Percentiles rank a stretch among this genome's conserved stretches.
phyloP scores from a whole-genome alignment of 257 asterid genomes.

The Solanum piurae region DNA sequence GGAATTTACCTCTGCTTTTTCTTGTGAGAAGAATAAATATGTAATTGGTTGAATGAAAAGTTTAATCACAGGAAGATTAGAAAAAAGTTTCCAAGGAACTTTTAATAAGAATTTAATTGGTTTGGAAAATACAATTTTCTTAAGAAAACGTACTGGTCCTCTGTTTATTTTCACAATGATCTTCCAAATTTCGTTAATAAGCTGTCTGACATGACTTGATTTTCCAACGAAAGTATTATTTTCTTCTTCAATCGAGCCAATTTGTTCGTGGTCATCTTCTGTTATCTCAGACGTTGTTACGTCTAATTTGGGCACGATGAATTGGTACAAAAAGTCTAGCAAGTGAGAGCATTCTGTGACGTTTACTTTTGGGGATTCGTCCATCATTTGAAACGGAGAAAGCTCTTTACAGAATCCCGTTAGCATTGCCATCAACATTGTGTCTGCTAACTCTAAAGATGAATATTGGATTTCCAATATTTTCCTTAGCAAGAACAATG shows the following conservation, averaged over 20 bases:
- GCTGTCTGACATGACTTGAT: background rate
- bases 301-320: slow-evolving; percentile 27
- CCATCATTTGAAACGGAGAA: slow-evolving; percentile 31
- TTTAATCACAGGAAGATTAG: slow-evolving; percentile 19
- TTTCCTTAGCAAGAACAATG: slow-evolving; percentile 34
- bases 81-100: slow-evolving; percentile 34
- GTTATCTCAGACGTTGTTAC: background rate
- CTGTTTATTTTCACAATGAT: slow-evolving; percentile 3
- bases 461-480: slow-evolving; percentile 28
- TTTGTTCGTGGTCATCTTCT: background rate
- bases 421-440: slow-evolving; percentile 18
- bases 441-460: slow-evolving; percentile 24
- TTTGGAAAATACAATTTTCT: slow-evolving; percentile 17
- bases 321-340: slow-evolving; percentile 40
- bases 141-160: slow-evolving; percentile 16
- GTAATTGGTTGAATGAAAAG: slow-evolving; percentile 24
- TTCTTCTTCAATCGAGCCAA: background rate
- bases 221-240: background rate
- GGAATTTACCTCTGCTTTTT: background rate
- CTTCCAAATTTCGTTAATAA: slow-evolving; percentile 6
- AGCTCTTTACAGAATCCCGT: slow-evolving; percentile 19
- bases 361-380: background rate
- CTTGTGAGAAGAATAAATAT: background rate
- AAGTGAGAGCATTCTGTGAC: slow-evolving; percentile 24
- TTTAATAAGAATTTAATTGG: slow-evolving; percentile 18